A percentile compares a stretch with the other conserved stretches of the same genome.
Evolutionary conservation across 129 eudicot genomes (phyloP).

Genomic region (Saussurea involucrata): DNA sequence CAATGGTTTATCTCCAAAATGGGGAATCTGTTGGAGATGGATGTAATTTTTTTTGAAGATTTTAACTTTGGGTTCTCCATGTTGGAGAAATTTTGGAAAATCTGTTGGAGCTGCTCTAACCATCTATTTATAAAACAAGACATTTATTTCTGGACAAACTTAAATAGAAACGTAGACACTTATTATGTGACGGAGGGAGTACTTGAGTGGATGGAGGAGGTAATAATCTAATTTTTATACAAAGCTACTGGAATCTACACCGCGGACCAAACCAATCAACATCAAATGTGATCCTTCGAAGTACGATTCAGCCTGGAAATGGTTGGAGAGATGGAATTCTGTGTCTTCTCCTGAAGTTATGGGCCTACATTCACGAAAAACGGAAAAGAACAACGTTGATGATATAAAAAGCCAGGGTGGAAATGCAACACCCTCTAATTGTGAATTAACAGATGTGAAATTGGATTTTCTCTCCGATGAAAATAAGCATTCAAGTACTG

Average conservation of each 20-base stretch:
- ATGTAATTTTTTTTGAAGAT: too few species aligned
- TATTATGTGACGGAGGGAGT: neutral
- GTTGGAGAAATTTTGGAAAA: too few species aligned
- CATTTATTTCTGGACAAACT: neutral
- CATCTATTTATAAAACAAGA: neutral
- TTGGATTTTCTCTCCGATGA: constrained; percentile 10
- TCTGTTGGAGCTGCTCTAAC: too few species aligned
- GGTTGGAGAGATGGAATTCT: constrained; percentile 90
- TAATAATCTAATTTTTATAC: neutral
- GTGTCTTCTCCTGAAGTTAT: constrained; percentile 42
- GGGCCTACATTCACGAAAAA: constrained; percentile 17
- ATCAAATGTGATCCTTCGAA: constrained; percentile 62
- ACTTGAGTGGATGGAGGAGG: neutral
- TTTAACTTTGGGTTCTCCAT: too few species aligned
- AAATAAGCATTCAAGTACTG: neutral
- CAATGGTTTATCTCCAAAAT: too few species aligned
- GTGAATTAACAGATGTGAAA: constrained; percentile 14
- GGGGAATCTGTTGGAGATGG: too few species aligned
- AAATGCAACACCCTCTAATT: constrained; percentile 9
- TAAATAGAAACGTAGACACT: neutral
- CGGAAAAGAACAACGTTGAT: constrained; percentile 26
- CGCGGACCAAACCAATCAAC: constrained; percentile 49
- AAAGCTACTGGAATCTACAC: constrained; percentile 68
- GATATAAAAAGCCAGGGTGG: constrained; percentile 19
- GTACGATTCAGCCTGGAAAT: constrained; percentile 68